Evolutionary conservation across 169 alveolate species (phyloP), one percentile per base, ranked within the genome.

Genomic region (Eimeria falciformis): DNA sequence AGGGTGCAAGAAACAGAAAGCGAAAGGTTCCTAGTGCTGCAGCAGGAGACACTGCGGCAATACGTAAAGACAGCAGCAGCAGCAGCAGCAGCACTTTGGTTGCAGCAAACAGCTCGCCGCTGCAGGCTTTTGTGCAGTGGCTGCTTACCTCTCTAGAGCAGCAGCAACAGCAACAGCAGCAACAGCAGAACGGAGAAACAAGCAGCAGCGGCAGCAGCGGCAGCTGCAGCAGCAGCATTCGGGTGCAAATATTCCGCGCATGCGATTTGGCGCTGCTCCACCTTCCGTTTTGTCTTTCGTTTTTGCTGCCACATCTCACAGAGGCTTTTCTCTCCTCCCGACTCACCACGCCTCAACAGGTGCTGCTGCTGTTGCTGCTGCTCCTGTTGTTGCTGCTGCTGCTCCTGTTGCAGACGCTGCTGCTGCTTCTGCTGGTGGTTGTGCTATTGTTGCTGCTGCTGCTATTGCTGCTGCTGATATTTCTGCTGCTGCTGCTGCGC

Each of bases 231-330:
- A 46, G 86, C 86, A 47, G 86, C 47, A 75, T 85, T 4, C 83
- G 92, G 5, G 25, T 85, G 43, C 25, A 56, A 75, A 47, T 85
- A 0, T 85, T 85, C 92, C 83, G 84, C n/a, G 92, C 92, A 25
- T 85, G 92, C 92, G 92, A 85, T 43, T 55, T 85, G 33, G 92
- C 77, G n/a, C 69, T 85, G 55, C 85, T 85, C 62, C 92, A 85
- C 53, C 84, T 85, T 18, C 92, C 92, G 3, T 40, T 65, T 17
- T 75, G 58, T 12, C 84, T 85, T 7, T 85, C 92, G 23, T 85
- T 85, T 27, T 77, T 85, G 62, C 92, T 85, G 92, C 92, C 92
- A 7, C 92, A 85, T 45, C 77, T 85, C 53, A 50, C 47, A 2
- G 92, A 85, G 23, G 46, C 92, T 18, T 50, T 85, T n/a, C 47